Base-by-base conservation (phyloP, 306 rosid genomes). In the Prunus armeniaca region DNA sequence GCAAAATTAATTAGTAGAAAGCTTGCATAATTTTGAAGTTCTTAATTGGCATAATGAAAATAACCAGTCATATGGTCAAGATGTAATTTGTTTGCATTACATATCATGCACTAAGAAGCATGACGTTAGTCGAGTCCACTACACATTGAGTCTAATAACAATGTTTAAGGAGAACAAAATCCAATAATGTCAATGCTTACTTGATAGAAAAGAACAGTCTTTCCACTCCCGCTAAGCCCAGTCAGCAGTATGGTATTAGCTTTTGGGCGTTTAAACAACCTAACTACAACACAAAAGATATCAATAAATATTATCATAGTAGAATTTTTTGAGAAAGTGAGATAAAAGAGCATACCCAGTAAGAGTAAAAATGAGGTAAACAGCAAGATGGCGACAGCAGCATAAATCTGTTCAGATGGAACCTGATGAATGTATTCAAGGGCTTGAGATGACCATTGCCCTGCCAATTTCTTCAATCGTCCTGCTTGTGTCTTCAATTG, bases 221-320 rank as follows among this genome's bases (percentile, higher is more conserved):
- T 94, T 54, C 98, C 97, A 28, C 93, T 82, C 17, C 98, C 98
- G 66, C 85, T 82, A 46, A 91, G 94, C 67, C 98, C 96, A 14
- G 87, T 88, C 62, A 94, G 84, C 19, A 94, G 88, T 78, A 94
- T 74, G 41, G 96, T 91, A 76, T 87, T 84, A 28, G 89, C 84
- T 83, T 87, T 94, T 1, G 82, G 71, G 49, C 91, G 89, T 77
- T 82, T 94, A 32, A 94, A 87, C 78, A 94, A 75, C 72, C 91
- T 83, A 52, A 89, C 98, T 93, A 79, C 84, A 80, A 41, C 46
- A 50, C 3, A 75, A 70, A 78, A 78, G 19, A 12, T 68, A 11
- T 5, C 54, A 72, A 72, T 19, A 15, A 55, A 41, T 32, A 32
- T 32, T 32, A 32, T 32, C 38, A 32, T 32, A 5, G 38, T 32